phyloP scores from a whole-genome alignment of 345 rosid species.

The Noccaea bulbosa region DNA sequence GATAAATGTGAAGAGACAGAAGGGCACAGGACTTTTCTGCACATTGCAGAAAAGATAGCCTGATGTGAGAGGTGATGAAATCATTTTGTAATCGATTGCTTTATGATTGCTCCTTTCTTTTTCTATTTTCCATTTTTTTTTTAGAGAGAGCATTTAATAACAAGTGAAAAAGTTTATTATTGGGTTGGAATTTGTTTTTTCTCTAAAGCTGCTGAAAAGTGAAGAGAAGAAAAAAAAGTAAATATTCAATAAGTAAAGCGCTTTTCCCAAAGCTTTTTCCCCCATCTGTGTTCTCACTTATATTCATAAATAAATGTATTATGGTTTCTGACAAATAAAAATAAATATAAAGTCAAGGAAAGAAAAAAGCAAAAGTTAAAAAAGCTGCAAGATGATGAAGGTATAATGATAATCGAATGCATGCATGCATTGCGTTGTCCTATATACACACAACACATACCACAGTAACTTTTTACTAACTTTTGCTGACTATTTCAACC shows the following conservation, averaged over 20 bases:
- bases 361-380: constrained; percentile 38
- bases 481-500: constrained; percentile 38
- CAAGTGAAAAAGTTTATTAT: constrained; percentile 28
- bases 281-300: constrained; percentile 31
- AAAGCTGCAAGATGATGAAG: constrained; percentile 48
- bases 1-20: constrained; percentile 51
- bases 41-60: constrained; percentile 46
- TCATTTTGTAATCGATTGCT: constrained; percentile 56
- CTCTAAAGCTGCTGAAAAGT: constrained; percentile 37
- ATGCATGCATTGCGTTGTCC: constrained; percentile 47
- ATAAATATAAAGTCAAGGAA: constrained; percentile 44
- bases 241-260: constrained; percentile 39
- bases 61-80: constrained; percentile 52
- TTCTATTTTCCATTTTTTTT: neutral
- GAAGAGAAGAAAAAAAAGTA: constrained; percentile 17
- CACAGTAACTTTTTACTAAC: constrained; percentile 35
- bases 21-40: constrained; percentile 51
- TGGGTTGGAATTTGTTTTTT: constrained; percentile 31
- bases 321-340: constrained; percentile 39
- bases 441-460: constrained; percentile 26
- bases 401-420: constrained; percentile 46
- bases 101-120: constrained; percentile 45
- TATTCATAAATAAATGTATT: neutral
- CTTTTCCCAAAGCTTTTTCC: constrained; percentile 42
- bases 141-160: constrained; percentile 30